phyloP scores from a whole-genome alignment of 2,329 filamentous ascomycete genomes.

The Penicillium expansum region DNA sequence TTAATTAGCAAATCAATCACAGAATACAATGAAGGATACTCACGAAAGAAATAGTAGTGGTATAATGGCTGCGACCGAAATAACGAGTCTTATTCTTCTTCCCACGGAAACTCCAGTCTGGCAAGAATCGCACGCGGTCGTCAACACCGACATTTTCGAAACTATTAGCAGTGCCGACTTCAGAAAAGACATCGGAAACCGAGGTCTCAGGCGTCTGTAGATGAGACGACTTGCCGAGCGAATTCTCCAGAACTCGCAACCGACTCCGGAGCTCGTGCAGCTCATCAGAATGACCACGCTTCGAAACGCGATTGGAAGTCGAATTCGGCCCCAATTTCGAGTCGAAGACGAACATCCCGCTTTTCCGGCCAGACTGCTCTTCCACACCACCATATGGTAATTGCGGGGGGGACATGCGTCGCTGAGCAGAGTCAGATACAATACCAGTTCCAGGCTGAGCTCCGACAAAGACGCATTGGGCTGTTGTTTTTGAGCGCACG shows the following conservation, averaged over 20 bases:
- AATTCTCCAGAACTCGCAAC: constrained; percentile 28
- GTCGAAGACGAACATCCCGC: constrained; percentile 36
- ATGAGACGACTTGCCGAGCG: constrained; percentile 21
- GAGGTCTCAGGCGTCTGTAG: constrained; percentile 29
- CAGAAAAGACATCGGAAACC: constrained; percentile 14
- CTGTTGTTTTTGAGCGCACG: constrained; percentile 49
- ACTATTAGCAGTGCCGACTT: constrained; percentile 12
- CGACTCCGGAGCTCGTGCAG: constrained; percentile 31
- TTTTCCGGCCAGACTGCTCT: constrained; percentile 15
- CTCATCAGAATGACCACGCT: constrained; percentile 27
- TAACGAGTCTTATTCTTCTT: constrained; percentile 31
- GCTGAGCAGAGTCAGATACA: constrained; percentile 3
- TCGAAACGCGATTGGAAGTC: constrained; percentile 22
- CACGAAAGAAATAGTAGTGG: constrained; percentile 33
- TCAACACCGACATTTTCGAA: constrained; percentile 22
- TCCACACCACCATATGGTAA: constrained; percentile 2
- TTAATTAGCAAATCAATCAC: constrained; percentile 1
- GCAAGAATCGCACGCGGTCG: constrained; percentile 29
- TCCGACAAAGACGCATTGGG: constrained; percentile 54
- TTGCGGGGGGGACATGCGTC: constrained; percentile 18
- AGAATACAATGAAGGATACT: constrained; percentile 7
- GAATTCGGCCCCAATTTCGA: constrained; percentile 27
- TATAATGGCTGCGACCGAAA: constrained; percentile 33
- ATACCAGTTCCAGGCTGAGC: constrained; percentile 13
- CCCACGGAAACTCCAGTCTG: constrained; percentile 31